Evolutionary conservation across 495 filamentous ascomycete species (phyloP).

Genomic region (Thermothielavioides terrestris): DNA sequence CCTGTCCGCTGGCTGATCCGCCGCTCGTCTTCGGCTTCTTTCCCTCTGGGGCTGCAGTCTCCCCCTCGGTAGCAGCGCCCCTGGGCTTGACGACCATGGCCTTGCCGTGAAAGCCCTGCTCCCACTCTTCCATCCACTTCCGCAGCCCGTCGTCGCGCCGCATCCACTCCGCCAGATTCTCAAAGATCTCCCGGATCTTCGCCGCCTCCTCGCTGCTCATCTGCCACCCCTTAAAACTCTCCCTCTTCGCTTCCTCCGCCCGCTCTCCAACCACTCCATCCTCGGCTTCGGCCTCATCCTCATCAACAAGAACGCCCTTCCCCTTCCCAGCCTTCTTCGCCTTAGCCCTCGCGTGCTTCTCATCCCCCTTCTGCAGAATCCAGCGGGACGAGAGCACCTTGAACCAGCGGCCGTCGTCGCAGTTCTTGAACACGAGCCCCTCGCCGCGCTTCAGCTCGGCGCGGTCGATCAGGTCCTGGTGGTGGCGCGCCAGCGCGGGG

Average conservation of each 20-base stretch:
- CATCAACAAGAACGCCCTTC: neutral
- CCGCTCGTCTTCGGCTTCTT: neutral
- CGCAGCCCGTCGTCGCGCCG: neutral
- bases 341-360: neutral
- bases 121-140: neutral
- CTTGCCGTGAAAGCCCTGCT: neutral
- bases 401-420: slow-evolving; percentile 21
- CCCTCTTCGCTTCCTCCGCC: neutral
- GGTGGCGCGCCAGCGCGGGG: slow-evolving; percentile 8
- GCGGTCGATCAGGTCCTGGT: slow-evolving; percentile 12
- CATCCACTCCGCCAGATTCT: neutral
- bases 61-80: neutral
- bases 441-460: slow-evolving; percentile 16
- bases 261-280: neutral
- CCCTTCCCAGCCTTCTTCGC: neutral
- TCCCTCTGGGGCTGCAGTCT: neutral
- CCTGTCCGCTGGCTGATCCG: neutral
- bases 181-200: neutral
- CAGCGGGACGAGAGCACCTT: slow-evolving; percentile 21
- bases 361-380: slow-evolving; percentile 11
- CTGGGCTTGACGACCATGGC: neutral
- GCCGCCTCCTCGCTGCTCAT: neutral
- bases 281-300: neutral
- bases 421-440: slow-evolving; percentile 26
- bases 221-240: neutral